Evolutionary conservation across 352 stramenopile genomes (phyloP), one percentile per base, ranked within the genome.

Genomic region (Phytophthora cactorum): DNA sequence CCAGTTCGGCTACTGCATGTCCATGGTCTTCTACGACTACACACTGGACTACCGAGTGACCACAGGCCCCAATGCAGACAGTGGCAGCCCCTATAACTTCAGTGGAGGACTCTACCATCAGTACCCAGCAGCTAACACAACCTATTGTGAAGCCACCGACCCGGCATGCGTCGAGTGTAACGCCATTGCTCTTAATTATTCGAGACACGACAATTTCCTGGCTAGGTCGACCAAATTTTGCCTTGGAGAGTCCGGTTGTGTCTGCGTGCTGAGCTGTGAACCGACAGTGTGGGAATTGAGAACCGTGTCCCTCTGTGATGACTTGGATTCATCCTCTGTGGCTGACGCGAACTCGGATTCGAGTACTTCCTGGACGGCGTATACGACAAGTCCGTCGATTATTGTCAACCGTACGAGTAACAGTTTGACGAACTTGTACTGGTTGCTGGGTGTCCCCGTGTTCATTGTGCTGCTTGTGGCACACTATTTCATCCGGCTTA

Each of bases 221-320:
- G 79, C 72, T 28, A 72, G 61, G n/a, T 81, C 75, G 4, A 84
- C 72, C 63, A 86, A 89, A 34, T 85, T 74, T 44, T 89, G 81
- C 55, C 31, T 74, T 3, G 81, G 81, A 8, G 36, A 31, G 1
- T 65, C 60, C 0, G 79, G 64, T 22, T 89, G 81, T 55, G 78
- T 89, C 12, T 89, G 81, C 60, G 73, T 89, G 15, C 14, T 86
- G 36, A 77, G 70, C 31, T 89, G 81, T 38, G 76, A 87, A 29
- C 56, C 70, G 34, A 62, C 66, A 10, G 68, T 77, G 29, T 80
- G 65, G 60, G 25, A 57, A 32, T 43, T 67, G 12, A 64, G 66
- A 38, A 67, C 52, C 4, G 29, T 60, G 17, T 58, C 49, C 25
- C 36, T 65, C 25, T 80, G 72, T 59, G 60, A 66, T 15, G 64